Conservation (phyloP, 371 early-diverging fungal species). For the Syncephalastrum sp. region DNA sequence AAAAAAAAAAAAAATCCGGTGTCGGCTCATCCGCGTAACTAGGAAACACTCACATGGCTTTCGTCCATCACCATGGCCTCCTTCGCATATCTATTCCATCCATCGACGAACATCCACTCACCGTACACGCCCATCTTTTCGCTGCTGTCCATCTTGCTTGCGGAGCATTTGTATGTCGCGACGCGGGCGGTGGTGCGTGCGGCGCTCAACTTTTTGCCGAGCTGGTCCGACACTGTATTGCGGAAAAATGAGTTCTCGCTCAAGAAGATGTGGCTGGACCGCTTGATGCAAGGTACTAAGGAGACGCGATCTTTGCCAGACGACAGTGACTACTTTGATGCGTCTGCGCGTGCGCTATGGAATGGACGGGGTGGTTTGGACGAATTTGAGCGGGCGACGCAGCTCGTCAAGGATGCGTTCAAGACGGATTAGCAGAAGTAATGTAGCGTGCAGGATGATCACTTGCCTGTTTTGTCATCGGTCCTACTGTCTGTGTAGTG, state of each 20-base stretch:
- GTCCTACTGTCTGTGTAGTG: no score
- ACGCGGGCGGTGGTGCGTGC: slow-evolving; percentile 28
- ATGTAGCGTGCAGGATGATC: no score
- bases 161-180: slow-evolving; percentile 46
- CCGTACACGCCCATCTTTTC: slow-evolving; percentile 42
- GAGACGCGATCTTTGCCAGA: no score
- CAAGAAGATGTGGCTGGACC: slow-evolving; percentile 41
- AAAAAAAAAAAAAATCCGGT: no score
- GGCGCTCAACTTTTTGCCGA: slow-evolving; percentile 31
- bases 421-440: no score
- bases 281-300: slow-evolving; percentile 8
- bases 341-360: no score
- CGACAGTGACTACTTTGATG: no score
- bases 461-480: no score
- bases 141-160: slow-evolving; percentile 35
- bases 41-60: slow-evolving; percentile 62
- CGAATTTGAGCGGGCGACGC: no score
- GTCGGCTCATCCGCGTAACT: neutral
- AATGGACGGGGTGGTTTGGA: no score
- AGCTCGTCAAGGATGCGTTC: no score
- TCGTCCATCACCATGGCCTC: slow-evolving; percentile 77
- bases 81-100: slow-evolving; percentile 68
- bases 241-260: slow-evolving; percentile 40
- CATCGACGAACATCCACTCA: slow-evolving; percentile 47
- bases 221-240: slow-evolving; percentile 33